These are phyloP conservation scores for Cinnamomum micranthum DNA, from an alignment of 164 flowering plant species.

Conservation along the genomic window DNA sequence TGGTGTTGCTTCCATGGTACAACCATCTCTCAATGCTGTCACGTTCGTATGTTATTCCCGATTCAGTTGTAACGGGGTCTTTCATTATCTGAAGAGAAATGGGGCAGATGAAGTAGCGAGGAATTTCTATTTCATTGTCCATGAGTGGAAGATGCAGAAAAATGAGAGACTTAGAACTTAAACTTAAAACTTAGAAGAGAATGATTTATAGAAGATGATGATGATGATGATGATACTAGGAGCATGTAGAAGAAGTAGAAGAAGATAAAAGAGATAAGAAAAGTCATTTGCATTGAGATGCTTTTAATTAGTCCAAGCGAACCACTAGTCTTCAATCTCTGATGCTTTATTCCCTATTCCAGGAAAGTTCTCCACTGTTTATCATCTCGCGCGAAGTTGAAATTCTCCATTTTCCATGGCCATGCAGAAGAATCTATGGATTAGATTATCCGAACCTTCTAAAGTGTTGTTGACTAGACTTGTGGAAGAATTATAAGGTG, in stretches of 20 bases:
- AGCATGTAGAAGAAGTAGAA: not conserved
- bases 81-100: conserved; percentile 71
- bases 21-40: conserved; percentile 66
- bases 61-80: conserved; percentile 55
- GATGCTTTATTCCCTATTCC: not conserved
- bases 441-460: too few relatives aligned
- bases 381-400: not conserved
- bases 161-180: not conserved
- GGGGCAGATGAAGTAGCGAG: conserved; percentile 62
- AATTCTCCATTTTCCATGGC: not conserved
- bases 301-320: not conserved
- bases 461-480: too few relatives aligned
- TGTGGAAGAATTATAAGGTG: too few relatives aligned
- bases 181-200: not conserved
- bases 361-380: not conserved
- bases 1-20: conserved; percentile 15
- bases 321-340: too few relatives aligned
- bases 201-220: not conserved
- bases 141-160: conserved; percentile 11
- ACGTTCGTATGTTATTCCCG: conserved; percentile 77
- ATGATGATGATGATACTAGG: not conserved
- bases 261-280: not conserved
- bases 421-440: too few relatives aligned
- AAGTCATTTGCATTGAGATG: not conserved
- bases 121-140: conserved; percentile 36